phyloP scores from a whole-genome alignment of 2,329 filamentous ascomycete genomes.

The Colletotrichum abscissum region DNA sequence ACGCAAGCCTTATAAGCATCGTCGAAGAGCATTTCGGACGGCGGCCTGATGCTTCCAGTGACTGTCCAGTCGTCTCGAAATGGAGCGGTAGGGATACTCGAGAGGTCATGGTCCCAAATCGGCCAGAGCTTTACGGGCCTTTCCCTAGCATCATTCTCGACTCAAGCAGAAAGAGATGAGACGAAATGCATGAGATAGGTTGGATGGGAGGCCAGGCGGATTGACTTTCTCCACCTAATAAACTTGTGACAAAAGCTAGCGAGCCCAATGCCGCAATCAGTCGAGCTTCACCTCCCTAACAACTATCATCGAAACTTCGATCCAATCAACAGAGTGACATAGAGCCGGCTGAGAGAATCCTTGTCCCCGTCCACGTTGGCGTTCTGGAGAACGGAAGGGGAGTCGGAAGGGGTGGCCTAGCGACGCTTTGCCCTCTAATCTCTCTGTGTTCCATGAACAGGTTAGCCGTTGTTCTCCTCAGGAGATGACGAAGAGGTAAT shows the following conservation, averaged over 20 bases:
- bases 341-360: conserved; percentile 1
- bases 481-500: not conserved
- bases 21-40: not conserved
- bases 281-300: not conserved
- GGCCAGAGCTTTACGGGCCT: conserved; percentile 3
- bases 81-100: not conserved
- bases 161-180: conserved; percentile 18
- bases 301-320: conserved; percentile 21
- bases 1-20: conserved; percentile 20
- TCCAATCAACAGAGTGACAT: not conserved
- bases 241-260: conserved; percentile 33
- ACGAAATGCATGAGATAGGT: conserved; percentile 11
- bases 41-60: not conserved
- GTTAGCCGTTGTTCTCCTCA: not conserved
- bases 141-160: conserved; percentile 2
- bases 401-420: not conserved
- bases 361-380: not conserved
- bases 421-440: not conserved
- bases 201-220: not conserved
- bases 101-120: not conserved
- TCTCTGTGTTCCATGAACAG: not conserved
- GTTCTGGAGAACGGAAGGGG: conserved; percentile 16
- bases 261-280: conserved; percentile 26
- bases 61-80: not conserved
- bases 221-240: conserved; percentile 35